Evolutionary conservation across 495 filamentous ascomycete genomes (phyloP), one percentile per base, ranked within the genome.

Genomic region (Hyphodiscus hymeniophilus): DNA sequence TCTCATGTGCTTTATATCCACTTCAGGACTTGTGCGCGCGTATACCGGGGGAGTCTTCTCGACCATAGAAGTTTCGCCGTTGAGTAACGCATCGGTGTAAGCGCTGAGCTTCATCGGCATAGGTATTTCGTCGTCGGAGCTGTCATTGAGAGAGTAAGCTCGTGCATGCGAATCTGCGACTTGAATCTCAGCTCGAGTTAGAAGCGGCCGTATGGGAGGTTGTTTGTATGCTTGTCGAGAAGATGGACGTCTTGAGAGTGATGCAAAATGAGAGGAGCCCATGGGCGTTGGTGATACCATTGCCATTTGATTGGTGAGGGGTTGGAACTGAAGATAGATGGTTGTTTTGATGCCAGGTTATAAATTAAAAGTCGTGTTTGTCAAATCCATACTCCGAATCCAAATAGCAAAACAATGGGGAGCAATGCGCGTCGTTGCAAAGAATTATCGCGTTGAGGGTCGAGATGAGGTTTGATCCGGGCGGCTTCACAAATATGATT

Each of bases 81-180:
- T 79, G 6, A 90, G 67, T 11, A 90, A 66, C 18, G 84, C 84
- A 56, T 87, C 88, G 7, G 84, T 86, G 30, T 84, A 74, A 28
- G 85, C 85, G 56, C 84, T 89, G 57, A 88, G 80, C 61, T 84
- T 87, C 64, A 87, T 85, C 62, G 82, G 84, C 20, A 80, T 70
- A 17, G 76, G 77, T 7, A 75, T 70, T 52, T 84, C 80, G 48
- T 88, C 84, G 57, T 90, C 85, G 15, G 85, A 88, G 66, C 84
- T 89, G 57, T 89, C 85, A 26, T 60, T 56, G 17, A 60, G 50
- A 10, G 57, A 57, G 28, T 57, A 57, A 15, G 40, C 42, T 12
- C 51, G 54, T 28, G 57, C 44, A 31, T 50, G 54, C 6, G 8
- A 46, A 4, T 38, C 47, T 2, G 43, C 26, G 7, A 46, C 50